A percentile compares a stretch with the other conserved stretches of the same genome.
Evolutionary conservation across 2,329 filamentous ascomycete genomes (phyloP).

Genomic region (Penicillium brevicompactum): DNA sequence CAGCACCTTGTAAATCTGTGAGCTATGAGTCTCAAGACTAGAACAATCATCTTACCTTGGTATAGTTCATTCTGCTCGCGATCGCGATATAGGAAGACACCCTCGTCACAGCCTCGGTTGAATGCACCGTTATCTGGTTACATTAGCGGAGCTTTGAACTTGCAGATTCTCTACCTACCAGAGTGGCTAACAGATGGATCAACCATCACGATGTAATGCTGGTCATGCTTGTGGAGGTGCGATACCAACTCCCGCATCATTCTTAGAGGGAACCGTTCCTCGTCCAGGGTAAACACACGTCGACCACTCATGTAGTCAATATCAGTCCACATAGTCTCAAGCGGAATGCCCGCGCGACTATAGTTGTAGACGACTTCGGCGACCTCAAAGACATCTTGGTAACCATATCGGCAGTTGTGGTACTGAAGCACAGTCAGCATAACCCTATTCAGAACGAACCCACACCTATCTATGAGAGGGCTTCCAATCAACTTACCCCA

Average conservation of each 20-base stretch:
- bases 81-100: constrained; percentile 53
- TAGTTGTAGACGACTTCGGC: constrained; percentile 49
- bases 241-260: constrained; percentile 66
- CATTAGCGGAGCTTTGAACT: neutral
- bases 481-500: constrained; percentile 46
- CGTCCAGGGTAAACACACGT: constrained; percentile 44
- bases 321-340: constrained; percentile 51
- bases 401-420: constrained; percentile 67
- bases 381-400: constrained; percentile 52
- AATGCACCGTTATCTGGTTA: constrained; percentile 56
- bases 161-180: constrained; percentile 23
- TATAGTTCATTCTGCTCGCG: constrained; percentile 56
- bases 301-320: constrained; percentile 46
- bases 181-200: constrained; percentile 55
- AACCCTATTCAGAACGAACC: neutral
- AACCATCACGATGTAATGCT: constrained; percentile 77
- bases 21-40: neutral
- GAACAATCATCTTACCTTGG: constrained; percentile 36
- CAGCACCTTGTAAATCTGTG: constrained; percentile 55
- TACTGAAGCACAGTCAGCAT: constrained; percentile 30
- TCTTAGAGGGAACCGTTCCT: constrained; percentile 39
- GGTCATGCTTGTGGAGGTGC: constrained; percentile 66
- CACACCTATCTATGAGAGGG: neutral
- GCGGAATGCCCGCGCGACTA: constrained; percentile 43
- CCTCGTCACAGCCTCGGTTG: constrained; percentile 61